Evolutionary conservation across 768 basidiomycete species (phyloP).

Genomic region (Suillus sp.): DNA sequence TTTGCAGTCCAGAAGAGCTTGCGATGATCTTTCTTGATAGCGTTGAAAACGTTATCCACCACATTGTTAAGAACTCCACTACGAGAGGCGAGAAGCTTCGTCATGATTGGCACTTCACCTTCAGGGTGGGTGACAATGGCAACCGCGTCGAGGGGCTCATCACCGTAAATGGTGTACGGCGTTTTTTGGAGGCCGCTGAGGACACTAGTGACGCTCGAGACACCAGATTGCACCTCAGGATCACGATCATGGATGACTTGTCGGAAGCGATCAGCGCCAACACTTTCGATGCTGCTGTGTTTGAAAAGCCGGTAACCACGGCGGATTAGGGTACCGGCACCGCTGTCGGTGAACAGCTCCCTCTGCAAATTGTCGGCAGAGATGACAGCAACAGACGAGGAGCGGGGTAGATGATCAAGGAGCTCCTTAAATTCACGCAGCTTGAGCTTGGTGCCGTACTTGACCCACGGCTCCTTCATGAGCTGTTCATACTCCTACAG

Average conservation of each 20-base stretch:
- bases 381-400: slow-evolving; percentile 98
- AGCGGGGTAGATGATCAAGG: slow-evolving; percentile 95
- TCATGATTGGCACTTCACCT: slow-evolving; percentile 88
- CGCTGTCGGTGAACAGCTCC: slow-evolving; percentile 97
- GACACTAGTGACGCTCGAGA: slow-evolving; percentile 84
- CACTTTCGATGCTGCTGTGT: slow-evolving; percentile 73
- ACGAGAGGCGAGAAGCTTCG: slow-evolving; percentile 87
- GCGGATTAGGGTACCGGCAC: slow-evolving; percentile 97
- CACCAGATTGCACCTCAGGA: slow-evolving; percentile 83
- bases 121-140: slow-evolving; percentile 93
- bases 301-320: slow-evolving; percentile 98
- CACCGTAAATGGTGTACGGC: slow-evolving; percentile 95
- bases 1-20: slow-evolving; percentile 98
- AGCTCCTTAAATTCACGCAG: slow-evolving; percentile 99
- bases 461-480: slow-evolving; percentile 99
- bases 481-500: slow-evolving; percentile 89
- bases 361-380: slow-evolving; percentile 90
- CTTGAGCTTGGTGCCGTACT: slow-evolving; percentile 98
- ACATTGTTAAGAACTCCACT: slow-evolving; percentile 92
- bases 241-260: slow-evolving; percentile 96
- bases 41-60: slow-evolving; percentile 94
- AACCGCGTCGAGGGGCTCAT: slow-evolving; percentile 94
- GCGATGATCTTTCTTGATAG: slow-evolving; percentile 94
- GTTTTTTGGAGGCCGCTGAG: slow-evolving; percentile 71
- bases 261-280: slow-evolving; percentile 93